Base-by-base conservation (phyloP, 306 rosid species). In the Cucurbita moschata region DNA sequence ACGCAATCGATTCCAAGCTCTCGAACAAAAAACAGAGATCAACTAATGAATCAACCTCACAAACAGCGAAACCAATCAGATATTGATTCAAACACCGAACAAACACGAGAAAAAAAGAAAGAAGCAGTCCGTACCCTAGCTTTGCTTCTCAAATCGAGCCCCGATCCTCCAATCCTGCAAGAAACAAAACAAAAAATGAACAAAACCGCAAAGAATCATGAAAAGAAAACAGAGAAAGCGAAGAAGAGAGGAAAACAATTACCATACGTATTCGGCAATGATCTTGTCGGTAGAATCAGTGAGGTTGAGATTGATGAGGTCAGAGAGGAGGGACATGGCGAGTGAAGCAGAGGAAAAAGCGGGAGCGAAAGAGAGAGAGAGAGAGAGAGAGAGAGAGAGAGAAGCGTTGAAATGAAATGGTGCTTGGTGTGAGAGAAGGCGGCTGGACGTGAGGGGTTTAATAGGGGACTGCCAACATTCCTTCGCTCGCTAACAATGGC, bases 261-360 rank as follows among this genome's bases (percentile, higher is more conserved):
- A 92, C 97, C 98, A 92, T 77, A 89, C 79, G 82, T 92, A 92
- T 77, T 92, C 98, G 4, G 96, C 98, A 47, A 89, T 92, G 64
- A 90, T 76, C 67, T 88, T 88, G 57, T 89, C 86, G 1, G 89
- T 83, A 75, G 83, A 40, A 10, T 84, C 88, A 5, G 89, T 82
- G 76, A 89, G 89, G 63, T 92, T 59, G 52, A 92, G 87, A 75
- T 89, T 92, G 84, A 78, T 55, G 75, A 92, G 87, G 84, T 92
- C 96, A 6, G 87, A 72, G 75, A 90, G 82, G 58, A 82, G 75
- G 14, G 96, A 62, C 92, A 84, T 84, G 76, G 73, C 79, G 77
- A n/a, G 39, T 55, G 64, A 7, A 16, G 26, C 5, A 23, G 40
- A 55, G n/a, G 44, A 39, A 8, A 4, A 8, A 56, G 39, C 38